Evolutionary conservation across 352 stramenopile species (phyloP), one percentile per base, ranked within the genome.

Genomic region (Pythium scleroteichum): DNA sequence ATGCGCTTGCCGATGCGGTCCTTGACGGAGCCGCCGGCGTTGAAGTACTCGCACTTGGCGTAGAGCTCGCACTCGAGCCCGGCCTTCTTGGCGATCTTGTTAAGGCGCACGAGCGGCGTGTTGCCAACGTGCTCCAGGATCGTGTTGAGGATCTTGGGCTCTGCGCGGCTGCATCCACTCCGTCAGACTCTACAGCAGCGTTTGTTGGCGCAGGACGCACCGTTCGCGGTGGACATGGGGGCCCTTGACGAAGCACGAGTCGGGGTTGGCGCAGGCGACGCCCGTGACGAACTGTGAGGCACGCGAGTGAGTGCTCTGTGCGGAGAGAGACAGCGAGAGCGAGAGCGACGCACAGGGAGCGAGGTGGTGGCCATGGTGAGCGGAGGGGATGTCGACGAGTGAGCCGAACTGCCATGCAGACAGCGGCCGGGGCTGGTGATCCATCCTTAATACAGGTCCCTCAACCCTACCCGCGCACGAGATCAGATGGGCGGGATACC

Each of bases 1-100:
- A 97, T 95, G 50, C 81, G 79, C 53, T 79, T 79, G 23, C 79
- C 91, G 39, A 96, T 95, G 32, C 85, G 73, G 59, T 95, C 80
- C 73, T 97, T 97, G 26, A 97, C 88, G 47, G 78, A 95, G 24
- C 87, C 87, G 14, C 90, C 88, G 20, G 90, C 82, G 72, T 98
- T 98, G 71, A 98, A 97, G 75, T 96, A 95, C 83, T 99, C 92
- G 79, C 93, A 97, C 72, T 98, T 98, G 62, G 85, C 90, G 39
- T 95, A 76, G n/a, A 98, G 59, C 55, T 98, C 92, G 69, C 86
- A 96, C 54, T 96, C 73, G 35, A 94, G 71, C 26, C 78, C 76
- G 20, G 87, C 72, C 66, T 90, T 90, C 48, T 76, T 64, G 23
- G 77, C 73, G 46, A 97, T 83, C 50, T 85, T 84, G 64, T 97